These are phyloP conservation scores for Puccinia hordei DNA, from an alignment of 1,284 basidiomycete species.

Conservation along the genomic window DNA sequence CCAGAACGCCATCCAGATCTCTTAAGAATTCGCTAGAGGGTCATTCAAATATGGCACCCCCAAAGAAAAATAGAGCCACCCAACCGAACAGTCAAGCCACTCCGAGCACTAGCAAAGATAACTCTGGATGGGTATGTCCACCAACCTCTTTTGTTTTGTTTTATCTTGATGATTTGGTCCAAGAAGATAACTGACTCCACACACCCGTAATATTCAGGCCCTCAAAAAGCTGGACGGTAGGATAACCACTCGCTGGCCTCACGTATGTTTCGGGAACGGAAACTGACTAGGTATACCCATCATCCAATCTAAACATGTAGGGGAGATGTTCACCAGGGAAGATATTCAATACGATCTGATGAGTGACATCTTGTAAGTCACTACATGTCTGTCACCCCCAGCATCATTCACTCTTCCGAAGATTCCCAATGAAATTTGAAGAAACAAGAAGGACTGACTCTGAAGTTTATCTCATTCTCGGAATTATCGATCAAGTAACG, in stretches of 20 bases:
- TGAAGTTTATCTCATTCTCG: not conserved
- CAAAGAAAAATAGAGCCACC: constrained; percentile 43
- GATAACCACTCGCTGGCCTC: constrained; percentile 13
- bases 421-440: too few relatives aligned
- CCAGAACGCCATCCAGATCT: too few relatives aligned
- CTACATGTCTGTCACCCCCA: constrained; percentile 1
- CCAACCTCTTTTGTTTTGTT: not conserved
- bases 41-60: constrained; percentile 25
- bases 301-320: not conserved
- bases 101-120: constrained; percentile 38
- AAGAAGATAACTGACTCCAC: not conserved
- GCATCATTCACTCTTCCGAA: too few relatives aligned
- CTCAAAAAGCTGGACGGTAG: constrained; percentile 50
- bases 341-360: constrained; percentile 52
- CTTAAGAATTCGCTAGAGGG: too few relatives aligned
- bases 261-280: not conserved
- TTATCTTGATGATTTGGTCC: not conserved
- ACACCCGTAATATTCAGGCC: constrained; percentile 5
- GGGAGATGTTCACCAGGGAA: constrained; percentile 50
- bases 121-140: constrained; percentile 42
- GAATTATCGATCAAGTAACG: constrained; percentile 39
- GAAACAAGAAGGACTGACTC: not conserved
- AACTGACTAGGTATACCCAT: not conserved
- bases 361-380: constrained; percentile 50
- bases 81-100: constrained; percentile 17